phyloP scores from a whole-genome alignment of 2,329 filamentous ascomycete genomes.

The Phialophora chinensis region DNA sequence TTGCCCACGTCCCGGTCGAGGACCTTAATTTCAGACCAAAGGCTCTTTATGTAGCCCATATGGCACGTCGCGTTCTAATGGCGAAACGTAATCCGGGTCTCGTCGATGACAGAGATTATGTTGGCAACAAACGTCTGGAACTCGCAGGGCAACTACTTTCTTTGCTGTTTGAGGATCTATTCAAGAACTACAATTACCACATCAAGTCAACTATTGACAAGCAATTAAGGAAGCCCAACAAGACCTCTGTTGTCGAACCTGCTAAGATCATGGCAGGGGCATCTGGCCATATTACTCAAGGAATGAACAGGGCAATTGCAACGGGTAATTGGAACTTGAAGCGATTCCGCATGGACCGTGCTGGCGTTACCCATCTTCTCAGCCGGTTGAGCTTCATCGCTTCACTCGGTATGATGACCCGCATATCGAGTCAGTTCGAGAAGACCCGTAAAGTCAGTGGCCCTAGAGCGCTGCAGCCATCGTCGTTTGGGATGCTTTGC shows the following conservation, averaged over 20 bases:
- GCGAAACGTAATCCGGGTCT: constrained; percentile 85
- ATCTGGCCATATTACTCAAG: constrained; percentile 84
- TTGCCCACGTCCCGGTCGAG: constrained; percentile 90
- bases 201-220: constrained; percentile 96
- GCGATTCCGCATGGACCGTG: constrained; percentile 97
- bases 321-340: constrained; percentile 98
- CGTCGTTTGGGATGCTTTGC: constrained; percentile 98
- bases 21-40: constrained; percentile 97
- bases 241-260: constrained; percentile 86
- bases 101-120: constrained; percentile 95
- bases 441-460: constrained; percentile 97
- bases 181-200: constrained; percentile 90
- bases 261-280: constrained; percentile 82
- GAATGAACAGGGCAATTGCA: constrained; percentile 94
- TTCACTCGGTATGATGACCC: constrained; percentile 98
- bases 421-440: constrained; percentile 97
- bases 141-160: constrained; percentile 93
- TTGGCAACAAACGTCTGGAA: constrained; percentile 95
- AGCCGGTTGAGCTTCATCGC: constrained; percentile 96
- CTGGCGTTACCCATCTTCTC: constrained; percentile 93
- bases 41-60: constrained; percentile 92
- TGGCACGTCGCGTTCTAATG: constrained; percentile 96
- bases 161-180: constrained; percentile 93
- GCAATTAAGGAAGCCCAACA: constrained; percentile 89
- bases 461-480: constrained; percentile 92